Conservation (phyloP, 2,329 filamentous ascomycete species). For the Graphilbum ipis-grandicollis region DNA sequence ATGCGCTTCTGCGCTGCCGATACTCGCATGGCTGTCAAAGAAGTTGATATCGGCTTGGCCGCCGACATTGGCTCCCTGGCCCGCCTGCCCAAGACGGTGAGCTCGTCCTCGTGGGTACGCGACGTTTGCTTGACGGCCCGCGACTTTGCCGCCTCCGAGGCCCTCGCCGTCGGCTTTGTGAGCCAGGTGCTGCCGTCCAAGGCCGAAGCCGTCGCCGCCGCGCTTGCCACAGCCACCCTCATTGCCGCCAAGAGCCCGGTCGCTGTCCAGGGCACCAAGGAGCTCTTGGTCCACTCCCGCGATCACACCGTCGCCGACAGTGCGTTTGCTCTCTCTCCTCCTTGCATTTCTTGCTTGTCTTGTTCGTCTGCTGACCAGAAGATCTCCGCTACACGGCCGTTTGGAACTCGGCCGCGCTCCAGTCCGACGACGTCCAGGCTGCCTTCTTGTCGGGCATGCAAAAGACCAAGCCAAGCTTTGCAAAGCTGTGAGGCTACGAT, state of each 20-base stretch:
- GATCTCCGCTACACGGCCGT: conserved; percentile 60
- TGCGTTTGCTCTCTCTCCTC: conserved; percentile 22
- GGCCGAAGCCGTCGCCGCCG: conserved; percentile 42
- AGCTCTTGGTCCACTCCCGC: conserved; percentile 64
- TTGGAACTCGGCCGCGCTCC: conserved; percentile 75
- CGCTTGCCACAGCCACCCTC: conserved; percentile 41
- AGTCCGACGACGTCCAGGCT: conserved; percentile 58
- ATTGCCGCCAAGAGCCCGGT: conserved; percentile 75
- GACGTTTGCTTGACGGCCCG: conserved; percentile 59
- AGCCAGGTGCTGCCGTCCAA: conserved; percentile 48
- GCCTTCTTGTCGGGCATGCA: conserved; percentile 62
- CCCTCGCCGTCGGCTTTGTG: conserved; percentile 52
- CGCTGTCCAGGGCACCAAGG: conserved; percentile 75
- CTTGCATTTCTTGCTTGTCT: neutral
- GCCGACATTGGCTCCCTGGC: conserved; percentile 64
- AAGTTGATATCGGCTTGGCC: conserved; percentile 67
- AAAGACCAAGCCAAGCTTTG: conserved; percentile 67
- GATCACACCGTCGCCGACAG: conserved; percentile 65
- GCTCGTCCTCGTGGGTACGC: conserved; percentile 59
- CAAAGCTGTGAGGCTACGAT: conserved; percentile 72
- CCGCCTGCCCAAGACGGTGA: conserved; percentile 56
- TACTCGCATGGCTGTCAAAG: conserved; percentile 54
- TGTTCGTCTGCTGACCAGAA: neutral
- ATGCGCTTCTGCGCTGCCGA: conserved; percentile 46
- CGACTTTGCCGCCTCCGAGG: conserved; percentile 52